Evolutionary conservation across 805 yeast species (phyloP), one percentile per base, ranked within the genome.

Genomic region (Yamadazyma takamatsuzukensis): DNA sequence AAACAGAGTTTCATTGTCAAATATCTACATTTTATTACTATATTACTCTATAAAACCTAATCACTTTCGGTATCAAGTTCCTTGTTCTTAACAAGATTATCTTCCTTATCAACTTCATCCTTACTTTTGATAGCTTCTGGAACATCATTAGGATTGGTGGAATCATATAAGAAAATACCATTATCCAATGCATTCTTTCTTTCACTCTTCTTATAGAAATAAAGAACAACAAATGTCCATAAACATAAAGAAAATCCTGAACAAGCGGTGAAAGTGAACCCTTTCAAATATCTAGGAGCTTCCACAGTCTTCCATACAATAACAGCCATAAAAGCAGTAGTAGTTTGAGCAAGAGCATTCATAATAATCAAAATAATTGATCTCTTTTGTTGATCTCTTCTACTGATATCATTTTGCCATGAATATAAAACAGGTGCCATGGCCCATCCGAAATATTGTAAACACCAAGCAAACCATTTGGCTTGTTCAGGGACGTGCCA

Each of bases 391-490:
- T 74, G 74, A 48, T 77, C 80, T 37, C 71, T 61, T 40, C 84
- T 62, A 38, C 76, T 61, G 33, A 77, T 68, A 53, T 77, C 83
- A 45, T 71, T 71, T 35, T 72, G 72, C 63, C 73, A 69, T 1
- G 80, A 68, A 62, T 77, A 74, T 30, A 76, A 54, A 29, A 78
- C 78, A 0, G 83, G 79, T 2, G 82, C 76, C 51, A 74, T 74
- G 12, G 83, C 73, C 70, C 80, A 78, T 10, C 78, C 73, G 52
- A 75, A 74, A 47, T 77, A 78, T 14, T 74, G 76, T 30, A 72
- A 62, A 46, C 76, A 62, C 51, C 73, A 78, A 0, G 78, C 84
- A 59, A 69, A 76, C 83, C 83, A 77, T 53, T 78, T 76, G 11
- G 83, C 76, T n/a, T 61, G 37, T 25, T 62, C 61, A 0, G 78